Evolutionary conservation across 2,329 filamentous ascomycete species (phyloP), one percentile per base, ranked within the genome.

Genomic region (Polytolypa hystricis): DNA sequence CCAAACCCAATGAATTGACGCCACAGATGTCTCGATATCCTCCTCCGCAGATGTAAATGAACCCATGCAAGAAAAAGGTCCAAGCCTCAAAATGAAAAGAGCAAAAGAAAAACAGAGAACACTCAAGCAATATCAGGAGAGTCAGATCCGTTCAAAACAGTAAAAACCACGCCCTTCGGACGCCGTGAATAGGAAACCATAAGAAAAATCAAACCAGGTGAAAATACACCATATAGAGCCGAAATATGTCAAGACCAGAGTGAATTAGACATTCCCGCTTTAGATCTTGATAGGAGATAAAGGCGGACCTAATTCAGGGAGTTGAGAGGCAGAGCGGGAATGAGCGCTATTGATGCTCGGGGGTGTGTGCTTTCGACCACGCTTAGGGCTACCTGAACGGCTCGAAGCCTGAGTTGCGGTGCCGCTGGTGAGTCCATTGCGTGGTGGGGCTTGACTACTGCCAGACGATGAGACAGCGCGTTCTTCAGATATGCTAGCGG

Each of bases 391-490:
- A 19, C 49, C 44, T 4, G 58, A 56, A 25, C 52, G 56, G 32
- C 37, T 50, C 14, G 48, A 44, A 14, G 44, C 39, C 31, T 40
- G 27, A 35, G 30, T 33, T 10, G 25, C 17, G 15, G 20, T 34
- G 27, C 30, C 37, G 39, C 42, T 37, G 27, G 43, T 16, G 30
- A 30, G 15, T 23, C 40, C 35, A 38, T 56, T 52, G 35, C 63
- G 69, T 38, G 14, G 30, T 10, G 30, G 48, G 30, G 65, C 65
- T 47, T 74, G 73, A 56, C 67, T 72, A 46, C 76, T 80, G 44
- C 76, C 78, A 7, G 79, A 79, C 4, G 79, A 81, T 3, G 78
- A 79, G 9, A 75, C 53, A 20, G 70, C 71, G 29, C 72, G 65
- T 37, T 79, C 74, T 26, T 77, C 68, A 40, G 42, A 11, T 43